Conservation (phyloP, 345 rosid genomes). For the Aquilaria malaccensis region DNA sequence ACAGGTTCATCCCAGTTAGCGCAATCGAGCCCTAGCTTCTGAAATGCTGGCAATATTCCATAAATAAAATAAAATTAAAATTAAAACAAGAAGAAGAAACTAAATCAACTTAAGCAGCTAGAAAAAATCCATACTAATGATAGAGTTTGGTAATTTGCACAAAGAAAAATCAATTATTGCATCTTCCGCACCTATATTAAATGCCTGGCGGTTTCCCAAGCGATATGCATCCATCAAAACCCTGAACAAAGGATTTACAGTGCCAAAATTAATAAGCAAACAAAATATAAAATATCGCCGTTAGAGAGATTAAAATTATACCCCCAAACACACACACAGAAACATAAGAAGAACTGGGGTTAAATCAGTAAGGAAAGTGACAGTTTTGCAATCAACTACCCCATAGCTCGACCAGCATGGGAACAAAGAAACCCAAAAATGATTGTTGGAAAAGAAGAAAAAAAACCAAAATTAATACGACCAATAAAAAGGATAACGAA, state of each 20-base stretch:
- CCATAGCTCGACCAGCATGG: too few relatives aligned
- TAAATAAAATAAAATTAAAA: neutral
- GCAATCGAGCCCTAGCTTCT: slow-evolving; percentile 92
- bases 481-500: neutral
- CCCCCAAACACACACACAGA: neutral
- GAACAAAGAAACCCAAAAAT: neutral
- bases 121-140: slow-evolving; percentile 6
- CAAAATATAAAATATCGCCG: neutral
- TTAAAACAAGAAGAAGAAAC: neutral
- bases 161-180: slow-evolving; percentile 11
- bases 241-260: slow-evolving; percentile 27
- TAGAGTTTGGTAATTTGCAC: neutral
- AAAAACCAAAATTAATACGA: neutral
- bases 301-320: too few relatives aligned
- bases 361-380: neutral
- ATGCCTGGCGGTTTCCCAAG: slow-evolving; percentile 72
- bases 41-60: slow-evolving; percentile 48
- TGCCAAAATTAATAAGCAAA: neutral
- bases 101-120: slow-evolving; percentile 3
- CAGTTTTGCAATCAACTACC: too few relatives aligned
- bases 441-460: neutral
- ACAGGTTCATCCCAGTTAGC: slow-evolving; percentile 92
- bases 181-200: slow-evolving; percentile 59
- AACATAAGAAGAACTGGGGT: too few relatives aligned
- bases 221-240: slow-evolving; percentile 83